These are phyloP conservation scores for Suillus paluster DNA, from an alignment of 768 basidiomycete genomes.

Conservation along the genomic window DNA sequence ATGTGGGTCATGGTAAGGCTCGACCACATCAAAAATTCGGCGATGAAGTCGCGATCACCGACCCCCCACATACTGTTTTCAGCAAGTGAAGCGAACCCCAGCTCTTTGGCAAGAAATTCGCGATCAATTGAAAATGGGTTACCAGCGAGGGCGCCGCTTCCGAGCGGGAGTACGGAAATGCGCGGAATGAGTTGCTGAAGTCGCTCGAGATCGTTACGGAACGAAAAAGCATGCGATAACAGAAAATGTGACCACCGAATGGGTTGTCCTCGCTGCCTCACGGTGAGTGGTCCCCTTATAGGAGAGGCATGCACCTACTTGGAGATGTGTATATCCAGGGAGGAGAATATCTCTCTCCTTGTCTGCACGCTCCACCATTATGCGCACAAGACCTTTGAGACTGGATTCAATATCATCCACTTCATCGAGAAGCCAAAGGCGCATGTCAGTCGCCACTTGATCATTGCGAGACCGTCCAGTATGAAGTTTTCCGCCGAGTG, in stretches of 20 bases:
- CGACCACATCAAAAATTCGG: slow-evolving; percentile 97
- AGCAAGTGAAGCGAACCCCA: slow-evolving; percentile 85
- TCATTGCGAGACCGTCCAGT: slow-evolving; percentile 98
- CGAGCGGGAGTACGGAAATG: slow-evolving; percentile 91
- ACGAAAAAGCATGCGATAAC: slow-evolving; percentile 93
- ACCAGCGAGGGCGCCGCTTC: slow-evolving; percentile 93
- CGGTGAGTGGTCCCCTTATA: background rate
- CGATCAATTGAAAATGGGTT: slow-evolving; percentile 96
- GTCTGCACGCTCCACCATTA: slow-evolving; percentile 92
- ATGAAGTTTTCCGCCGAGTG: slow-evolving; percentile 93
- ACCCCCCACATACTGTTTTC: slow-evolving; percentile 99
- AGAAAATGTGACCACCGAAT: slow-evolving; percentile 99
- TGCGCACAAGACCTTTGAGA: slow-evolving; percentile 79
- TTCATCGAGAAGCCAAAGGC: slow-evolving; percentile 90
- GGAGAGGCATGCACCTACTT: slow-evolving; percentile 53
- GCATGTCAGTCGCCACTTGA: slow-evolving; percentile 98
- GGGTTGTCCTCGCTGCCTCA: slow-evolving; percentile 89
- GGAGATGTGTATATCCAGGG: slow-evolving; percentile 97
- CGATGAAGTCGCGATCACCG: slow-evolving; percentile 95
- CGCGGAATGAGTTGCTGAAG: slow-evolving; percentile 85
- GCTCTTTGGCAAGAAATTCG: slow-evolving; percentile 87
- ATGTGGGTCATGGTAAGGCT: slow-evolving; percentile 92
- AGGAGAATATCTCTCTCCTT: slow-evolving; percentile 89
- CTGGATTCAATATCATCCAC: slow-evolving; percentile 66
- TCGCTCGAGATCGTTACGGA: slow-evolving; percentile 87